Conservation (phyloP, 164 flowering plant species). For the Stephania japonica region DNA sequence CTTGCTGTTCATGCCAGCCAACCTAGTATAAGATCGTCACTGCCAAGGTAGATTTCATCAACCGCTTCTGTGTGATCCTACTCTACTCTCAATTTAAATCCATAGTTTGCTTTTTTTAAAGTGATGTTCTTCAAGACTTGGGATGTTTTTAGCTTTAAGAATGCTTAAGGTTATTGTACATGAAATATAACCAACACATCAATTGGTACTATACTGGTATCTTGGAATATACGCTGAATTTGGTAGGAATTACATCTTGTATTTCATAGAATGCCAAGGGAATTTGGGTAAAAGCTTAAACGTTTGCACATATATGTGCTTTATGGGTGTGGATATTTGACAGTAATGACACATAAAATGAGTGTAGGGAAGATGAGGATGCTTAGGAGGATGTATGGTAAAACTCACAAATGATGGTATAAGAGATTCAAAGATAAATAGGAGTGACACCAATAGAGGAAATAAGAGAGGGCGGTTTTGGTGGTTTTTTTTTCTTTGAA, state of each 20-base stretch:
- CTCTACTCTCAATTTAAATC: background rate
- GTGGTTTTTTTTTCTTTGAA: no score
- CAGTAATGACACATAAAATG: no score
- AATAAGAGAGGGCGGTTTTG: no score
- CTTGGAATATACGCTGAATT: background rate
- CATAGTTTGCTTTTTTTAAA: background rate
- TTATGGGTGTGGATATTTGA: background rate
- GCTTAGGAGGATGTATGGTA: no score
- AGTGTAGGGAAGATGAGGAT: no score
- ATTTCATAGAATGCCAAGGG: background rate
- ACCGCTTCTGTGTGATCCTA: background rate
- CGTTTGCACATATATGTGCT: background rate
- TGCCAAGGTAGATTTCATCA: slow-evolving; percentile 52
- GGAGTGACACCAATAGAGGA: no score
- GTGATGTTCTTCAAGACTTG: background rate
- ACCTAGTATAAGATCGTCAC: slow-evolving; percentile 48
- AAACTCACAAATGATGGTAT: no score
- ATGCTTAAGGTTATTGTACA: background rate
- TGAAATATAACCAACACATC: background rate
- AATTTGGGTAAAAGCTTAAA: background rate
- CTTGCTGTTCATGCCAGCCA: slow-evolving; percentile 72
- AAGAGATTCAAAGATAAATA: no score
- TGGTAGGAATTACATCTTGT: background rate
- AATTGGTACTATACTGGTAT: background rate
- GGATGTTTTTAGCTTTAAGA: background rate